phyloP scores from a whole-genome alignment of 148 eudicot genomes.

The Salicornia ramosissima region DNA sequence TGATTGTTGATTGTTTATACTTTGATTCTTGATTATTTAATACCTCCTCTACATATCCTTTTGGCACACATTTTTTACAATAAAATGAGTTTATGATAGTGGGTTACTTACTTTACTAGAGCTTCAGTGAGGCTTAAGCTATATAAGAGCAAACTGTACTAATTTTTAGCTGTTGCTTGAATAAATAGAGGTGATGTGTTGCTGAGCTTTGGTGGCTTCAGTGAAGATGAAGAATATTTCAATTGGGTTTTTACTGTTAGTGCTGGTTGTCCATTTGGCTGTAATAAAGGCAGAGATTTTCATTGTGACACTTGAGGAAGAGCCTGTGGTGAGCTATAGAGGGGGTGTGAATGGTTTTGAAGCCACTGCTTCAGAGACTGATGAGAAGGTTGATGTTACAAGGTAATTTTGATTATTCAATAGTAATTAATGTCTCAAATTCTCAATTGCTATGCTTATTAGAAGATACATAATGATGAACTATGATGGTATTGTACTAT shows the following conservation, averaged over 20 bases:
- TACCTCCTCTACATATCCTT: neutral
- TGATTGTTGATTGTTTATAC: neutral
- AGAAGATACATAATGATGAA: slow-evolving; percentile 6
- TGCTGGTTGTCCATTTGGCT: slow-evolving; percentile 43
- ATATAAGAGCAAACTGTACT: neutral
- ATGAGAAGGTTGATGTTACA: slow-evolving; percentile 80
- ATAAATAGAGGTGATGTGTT: slow-evolving; percentile 25
- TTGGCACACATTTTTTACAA: no score
- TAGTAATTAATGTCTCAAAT: neutral
- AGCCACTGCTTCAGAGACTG: slow-evolving; percentile 84
- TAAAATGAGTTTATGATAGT: neutral
- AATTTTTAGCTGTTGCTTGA: slow-evolving; percentile 8
- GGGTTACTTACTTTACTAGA: slow-evolving; percentile 4
- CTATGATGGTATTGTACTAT: neutral
- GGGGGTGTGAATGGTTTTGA: slow-evolving; percentile 82
- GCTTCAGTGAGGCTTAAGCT: slow-evolving; percentile 6
- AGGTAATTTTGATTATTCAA: slow-evolving; percentile 37
- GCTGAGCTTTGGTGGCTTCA: slow-evolving; percentile 19
- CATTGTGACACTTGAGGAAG: slow-evolving; percentile 77
- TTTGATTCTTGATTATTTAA: neutral
- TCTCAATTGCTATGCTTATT: slow-evolving; percentile 1
- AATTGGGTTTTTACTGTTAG: slow-evolving; percentile 32
- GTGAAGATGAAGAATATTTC: slow-evolving; percentile 43
- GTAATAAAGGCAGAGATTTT: slow-evolving; percentile 54
- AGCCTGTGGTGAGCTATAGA: slow-evolving; percentile 73